phyloP scores from a whole-genome alignment of 2,329 filamentous ascomycete genomes.

The Scytalidium sp. region DNA sequence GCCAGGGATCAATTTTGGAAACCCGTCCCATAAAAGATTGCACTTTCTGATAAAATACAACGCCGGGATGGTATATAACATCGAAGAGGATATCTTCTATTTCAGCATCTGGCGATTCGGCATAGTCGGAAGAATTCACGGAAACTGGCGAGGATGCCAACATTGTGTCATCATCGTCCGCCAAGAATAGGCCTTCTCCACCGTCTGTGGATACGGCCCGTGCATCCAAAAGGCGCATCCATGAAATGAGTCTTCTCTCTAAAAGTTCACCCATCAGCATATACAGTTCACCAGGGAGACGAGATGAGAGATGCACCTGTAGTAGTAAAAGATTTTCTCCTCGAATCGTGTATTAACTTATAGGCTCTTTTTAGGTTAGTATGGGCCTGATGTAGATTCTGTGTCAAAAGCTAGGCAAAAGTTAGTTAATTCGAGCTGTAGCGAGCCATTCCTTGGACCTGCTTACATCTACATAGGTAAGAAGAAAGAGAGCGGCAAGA shows the following conservation, averaged over 20 bases:
- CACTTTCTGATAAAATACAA: constrained; percentile 56
- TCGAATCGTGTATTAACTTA: no score
- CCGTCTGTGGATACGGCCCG: constrained; percentile 54
- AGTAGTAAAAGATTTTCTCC: no score
- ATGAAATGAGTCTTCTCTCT: constrained; percentile 49
- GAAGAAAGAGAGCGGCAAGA: constrained; percentile 49
- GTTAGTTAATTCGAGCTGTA: no score
- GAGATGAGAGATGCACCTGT: no score
- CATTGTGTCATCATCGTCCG: constrained; percentile 46
- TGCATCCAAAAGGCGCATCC: constrained; percentile 53
- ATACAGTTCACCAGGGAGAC: no score
- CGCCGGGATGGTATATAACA: constrained; percentile 51
- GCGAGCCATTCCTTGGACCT: no score
- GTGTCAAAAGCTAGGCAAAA: no score
- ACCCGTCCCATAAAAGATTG: constrained; percentile 56
- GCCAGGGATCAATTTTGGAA: constrained; percentile 54
- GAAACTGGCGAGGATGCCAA: constrained; percentile 41
- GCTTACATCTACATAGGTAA: constrained; percentile 53
- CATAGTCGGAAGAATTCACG: constrained; percentile 29
- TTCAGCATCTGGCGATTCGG: constrained; percentile 11
- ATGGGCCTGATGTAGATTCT: no score
- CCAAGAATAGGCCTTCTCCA: constrained; percentile 49
- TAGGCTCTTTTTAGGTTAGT: constrained; percentile 48
- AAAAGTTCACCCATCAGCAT: no score
- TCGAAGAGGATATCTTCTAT: constrained; percentile 50